Evolutionary conservation across 2,329 filamentous ascomycete species (phyloP), one percentile per base, ranked within the genome.

Genomic region (Boeremia lycopersici): DNA sequence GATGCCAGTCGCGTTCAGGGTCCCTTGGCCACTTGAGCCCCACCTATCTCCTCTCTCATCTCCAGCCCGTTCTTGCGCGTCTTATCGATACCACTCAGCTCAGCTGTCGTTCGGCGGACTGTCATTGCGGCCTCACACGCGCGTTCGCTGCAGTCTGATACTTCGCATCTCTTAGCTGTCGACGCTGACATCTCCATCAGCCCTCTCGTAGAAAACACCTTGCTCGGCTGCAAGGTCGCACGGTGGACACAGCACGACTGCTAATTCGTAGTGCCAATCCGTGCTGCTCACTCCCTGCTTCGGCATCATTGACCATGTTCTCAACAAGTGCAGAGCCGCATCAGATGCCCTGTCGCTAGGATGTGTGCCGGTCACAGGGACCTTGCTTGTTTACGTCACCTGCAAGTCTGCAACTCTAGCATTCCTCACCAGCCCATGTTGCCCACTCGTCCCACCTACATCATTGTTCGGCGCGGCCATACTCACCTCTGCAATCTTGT

Each of bases 381-480:
- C 31, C 39, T 48, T 28, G 51, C 28, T 26, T 48, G 33, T 48
- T 50, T 50, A 55, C 46, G 52, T 55, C 52, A 50, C 52, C 30
- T 42, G 36, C 42, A 19, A 42, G 17, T 50, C 36, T 9, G 46
- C 42, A n/a, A 46, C 17, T 38, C 19, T 25, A 15, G 39, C 36
- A 55, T 46, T 49, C 46, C 41, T 42, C 13, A 25, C 46, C 31
- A 17, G 2, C 9, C 13, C 34, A 41, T 30, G 30, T 49, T 45
- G 31, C 15, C 33, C 28, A 8, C 29, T 43, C 26, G n/a, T 38
- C 25, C 26, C 38, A 40, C 49, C 35, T 35, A 25, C 26, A 40
- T 26, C 17, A 40, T 30, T 25, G 4, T 19, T 40, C 9, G 26
- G 4, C 25, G 5, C n/a, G 15, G 19, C 10, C 25, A 38, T 23